Evolutionary conservation across 192 early-diverging fungal genomes (phyloP), one percentile per base, ranked within the genome.

Genomic region (Diversispora epigaea): DNA sequence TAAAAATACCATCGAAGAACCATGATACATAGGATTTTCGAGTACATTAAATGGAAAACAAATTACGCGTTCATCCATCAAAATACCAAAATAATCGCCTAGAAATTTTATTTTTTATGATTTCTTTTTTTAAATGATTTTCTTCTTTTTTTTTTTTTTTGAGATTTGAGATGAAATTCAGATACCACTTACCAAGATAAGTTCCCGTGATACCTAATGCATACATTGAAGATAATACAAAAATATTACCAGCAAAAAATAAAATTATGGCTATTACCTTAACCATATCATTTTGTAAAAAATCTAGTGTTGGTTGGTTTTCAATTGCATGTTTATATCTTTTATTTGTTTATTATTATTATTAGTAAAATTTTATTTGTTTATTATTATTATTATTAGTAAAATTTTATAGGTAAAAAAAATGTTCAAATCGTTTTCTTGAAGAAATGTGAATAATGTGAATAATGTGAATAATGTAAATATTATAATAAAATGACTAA

Each of bases 1-100:
- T 14, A 96, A 68, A 80, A 97, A 97, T 62, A 87, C 90, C 81
- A 96, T 80, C 10, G 93, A 94, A 6, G 94, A 94, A 41, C 95
- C 95, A 64, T 87, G 87, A 77, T 97, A 97, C 95, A 97, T 97
- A n/a, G 95, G 95, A 83, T 97, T 93, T 9, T 94, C 92, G 40
- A 91, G 84, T 21, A 94, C 89, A 77, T 92, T 97, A 86, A 97
- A 97, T 6, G 95, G 95, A 79, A 97, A 96, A 12, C 89, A 90
- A 0, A 91, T 95, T 49, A 97, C 91, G 22, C 91, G 88, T 73
- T 88, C 84, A 15, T 91, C 85, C 94, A 94, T 94, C 68, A 95
- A 80, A 63, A 97, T 96, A 58, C 95, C 95, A 87, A 95, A 97
- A 79, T 97, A 97, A 78, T 95, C 94, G 73, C 95, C 94, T 89